Base-by-base conservation (phyloP, 495 filamentous ascomycete genomes). In the Penicillium longicatenatum region DNA sequence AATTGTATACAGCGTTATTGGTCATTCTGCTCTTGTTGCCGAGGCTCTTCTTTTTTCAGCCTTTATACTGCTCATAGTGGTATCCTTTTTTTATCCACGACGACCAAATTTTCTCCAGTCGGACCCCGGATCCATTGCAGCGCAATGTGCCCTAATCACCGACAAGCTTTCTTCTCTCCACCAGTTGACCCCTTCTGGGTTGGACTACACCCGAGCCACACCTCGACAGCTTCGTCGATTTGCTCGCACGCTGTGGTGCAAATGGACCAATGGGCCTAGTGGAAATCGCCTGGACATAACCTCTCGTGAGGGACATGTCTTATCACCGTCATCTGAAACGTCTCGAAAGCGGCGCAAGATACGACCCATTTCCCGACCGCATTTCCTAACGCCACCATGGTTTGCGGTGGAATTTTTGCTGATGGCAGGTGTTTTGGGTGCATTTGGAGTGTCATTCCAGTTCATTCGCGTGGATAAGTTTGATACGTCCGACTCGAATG, bases 331-430 rank as follows among this genome's bases (percentile, higher is more conserved):
- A 12, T 16, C 14, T 37, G 19, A 33, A 44, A 16, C 11, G 10
- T 14, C 45, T 11, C 29, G 30, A 26, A 9, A 9, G 12, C 8
- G 31, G 31, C 31, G 22, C 7, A 16, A 17, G 20, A 16, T 22
- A 41, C 62, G 60, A 3, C 58, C 29, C 1, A 56, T 65, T 26
- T 53, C 63, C 0, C 54, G 62, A 33, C 68, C 68, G 19, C 68
- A 71, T 53, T 71, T 71, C 21, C n/a, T 71, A n/a, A 57, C 51
- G 7, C 41, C 56, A 1, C 59, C 58, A 9, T 65, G 55, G 54
- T 68, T 71, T 49, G 17, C 57, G 1, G 30, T 59, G 3, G 68
- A 71, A 52, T 63, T 59, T 35, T 8, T 65, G 0, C 16, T 67
- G 5, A 55, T 71, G 9, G 37, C 54, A 0, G 57, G 49, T 2